phyloP scores from a whole-genome alignment of 1,284 basidiomycete genomes.

The Fomitopsis schrenkii region DNA sequence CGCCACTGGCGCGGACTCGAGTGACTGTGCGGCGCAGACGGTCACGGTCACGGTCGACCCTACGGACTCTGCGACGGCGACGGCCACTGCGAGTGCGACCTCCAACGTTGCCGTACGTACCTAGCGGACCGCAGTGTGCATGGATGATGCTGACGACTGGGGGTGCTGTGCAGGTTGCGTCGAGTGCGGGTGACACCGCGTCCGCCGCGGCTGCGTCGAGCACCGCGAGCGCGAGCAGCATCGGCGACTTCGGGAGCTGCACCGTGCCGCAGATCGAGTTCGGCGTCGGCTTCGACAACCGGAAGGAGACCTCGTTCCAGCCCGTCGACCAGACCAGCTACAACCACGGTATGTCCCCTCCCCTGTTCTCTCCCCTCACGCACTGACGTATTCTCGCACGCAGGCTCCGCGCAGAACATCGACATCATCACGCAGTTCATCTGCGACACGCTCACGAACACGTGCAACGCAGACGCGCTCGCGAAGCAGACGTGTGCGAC shows the following conservation, averaged over 20 bases:
- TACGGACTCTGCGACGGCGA: slow-evolving; percentile 11
- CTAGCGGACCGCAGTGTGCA: background rate
- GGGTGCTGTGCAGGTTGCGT: background rate
- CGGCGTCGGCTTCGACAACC: slow-evolving; percentile 51
- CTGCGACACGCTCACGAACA: slow-evolving; percentile 49
- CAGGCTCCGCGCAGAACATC: slow-evolving; percentile 47
- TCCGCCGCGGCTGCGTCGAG: slow-evolving; percentile 19
- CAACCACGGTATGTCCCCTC: background rate
- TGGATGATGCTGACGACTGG: background rate
- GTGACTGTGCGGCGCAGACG: slow-evolving; percentile 3
- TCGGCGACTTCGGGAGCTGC: slow-evolving; percentile 56
- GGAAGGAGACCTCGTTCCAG: slow-evolving; percentile 54
- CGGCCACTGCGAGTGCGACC: background rate
- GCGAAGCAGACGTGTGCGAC: slow-evolving; percentile 45
- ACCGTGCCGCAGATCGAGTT: slow-evolving; percentile 58
- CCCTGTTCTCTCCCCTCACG: background rate
- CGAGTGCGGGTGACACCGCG: slow-evolving; percentile 9
- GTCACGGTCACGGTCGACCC: slow-evolving; percentile 13
- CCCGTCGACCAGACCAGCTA: slow-evolving; percentile 34
- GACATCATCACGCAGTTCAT: slow-evolving; percentile 52
- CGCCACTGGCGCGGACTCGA: slow-evolving; percentile 11
- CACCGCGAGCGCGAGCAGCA: slow-evolving; percentile 21
- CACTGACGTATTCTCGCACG: slow-evolving; percentile 34
- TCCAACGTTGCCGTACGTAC: background rate
- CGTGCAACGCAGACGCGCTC: slow-evolving; percentile 48